Evolutionary conservation across 208 protist genomes (phyloP).

Genomic region (Wallacemonas sp.): DNA sequence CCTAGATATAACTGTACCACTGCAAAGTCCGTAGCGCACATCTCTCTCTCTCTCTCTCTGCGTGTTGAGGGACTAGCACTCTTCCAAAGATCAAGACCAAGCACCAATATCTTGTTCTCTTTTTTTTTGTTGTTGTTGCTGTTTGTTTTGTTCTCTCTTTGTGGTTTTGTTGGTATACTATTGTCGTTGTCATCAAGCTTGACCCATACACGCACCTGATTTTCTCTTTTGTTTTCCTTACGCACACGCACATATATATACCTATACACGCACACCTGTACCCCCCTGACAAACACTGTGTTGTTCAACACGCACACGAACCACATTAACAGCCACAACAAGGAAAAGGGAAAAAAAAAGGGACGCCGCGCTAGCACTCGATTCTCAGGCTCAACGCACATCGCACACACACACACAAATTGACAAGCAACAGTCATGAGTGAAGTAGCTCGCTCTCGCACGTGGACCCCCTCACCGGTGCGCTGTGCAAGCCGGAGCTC

Average conservation of each 20-base stretch:
- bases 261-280: conserved; percentile 32
- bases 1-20: conserved; percentile 7
- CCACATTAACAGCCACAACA: no score
- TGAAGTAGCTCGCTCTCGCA: neutral
- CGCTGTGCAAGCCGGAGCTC: conserved; percentile 11
- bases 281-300: no score
- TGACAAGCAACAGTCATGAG: neutral
- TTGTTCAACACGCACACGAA: no score
- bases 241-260: conserved; percentile 27
- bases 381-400: neutral
- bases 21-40: conserved; percentile 4
- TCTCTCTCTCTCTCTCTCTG: no score
- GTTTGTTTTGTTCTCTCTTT: conserved; percentile 9
- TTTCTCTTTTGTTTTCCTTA: conserved; percentile 2
- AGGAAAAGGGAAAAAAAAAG: conserved; percentile 19
- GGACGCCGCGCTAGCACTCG: neutral
- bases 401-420: neutral
- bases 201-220: neutral
- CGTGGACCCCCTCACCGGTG: conserved; percentile 9
- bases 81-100: conserved; percentile 7
- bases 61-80: neutral
- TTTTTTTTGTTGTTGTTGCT: conserved; percentile 15
- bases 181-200: conserved; percentile 14
- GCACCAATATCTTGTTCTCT: conserved; percentile 8
- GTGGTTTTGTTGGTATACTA: neutral